Base-by-base conservation (phyloP, 2,329 filamentous ascomycete genomes). In the Penicillium italicum region DNA sequence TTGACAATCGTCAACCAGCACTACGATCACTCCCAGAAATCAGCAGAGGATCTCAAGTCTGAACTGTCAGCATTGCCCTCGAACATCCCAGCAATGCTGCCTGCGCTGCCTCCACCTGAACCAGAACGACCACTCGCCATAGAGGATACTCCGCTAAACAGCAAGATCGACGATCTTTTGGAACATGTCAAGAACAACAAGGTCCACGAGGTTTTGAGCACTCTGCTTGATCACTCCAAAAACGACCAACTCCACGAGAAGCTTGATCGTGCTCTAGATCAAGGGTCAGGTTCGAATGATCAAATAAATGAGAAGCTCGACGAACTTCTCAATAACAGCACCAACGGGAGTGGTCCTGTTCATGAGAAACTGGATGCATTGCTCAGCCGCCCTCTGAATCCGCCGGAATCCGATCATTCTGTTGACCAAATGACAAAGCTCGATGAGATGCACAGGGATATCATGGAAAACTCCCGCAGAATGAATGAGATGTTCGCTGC, bases 371-470 rank as follows among this genome's bases (percentile, higher is more conserved):
- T 72, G 12, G 70, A 72, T 45, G 63, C 64, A 5, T 60, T 72
- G n/a, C 80, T 85, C 31, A 80, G 82, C n/a, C 83, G 89, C 0
- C 94, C 22, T 0, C 43, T 22, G 8, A 55, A 65, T 49, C 66
- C 73, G 3, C 80, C 85, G 26, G 81, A 83, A 20, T 83, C 89
- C 0, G 83, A 83, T 49, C 86, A 90, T 67, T 85, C 89, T 1
- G 83, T 90, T 34, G 80, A 82, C 5, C 90, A 92, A 63, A 82
- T 97, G 43, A 87, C 89, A 59, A 89, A 90, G 24, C 82, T 99
- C 5, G 91, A 97, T 63, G 84, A 91, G 71, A 94, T 97, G 48
- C 91, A 97, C 67, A 82, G 89, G 61, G 89, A 96, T 63, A 91
- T 99, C 54, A 85, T 90, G 70, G 82, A 86, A 56, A 96, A 91